Conservation (phyloP, 805 yeast species). For the Starmerella potacharoeniae region DNA sequence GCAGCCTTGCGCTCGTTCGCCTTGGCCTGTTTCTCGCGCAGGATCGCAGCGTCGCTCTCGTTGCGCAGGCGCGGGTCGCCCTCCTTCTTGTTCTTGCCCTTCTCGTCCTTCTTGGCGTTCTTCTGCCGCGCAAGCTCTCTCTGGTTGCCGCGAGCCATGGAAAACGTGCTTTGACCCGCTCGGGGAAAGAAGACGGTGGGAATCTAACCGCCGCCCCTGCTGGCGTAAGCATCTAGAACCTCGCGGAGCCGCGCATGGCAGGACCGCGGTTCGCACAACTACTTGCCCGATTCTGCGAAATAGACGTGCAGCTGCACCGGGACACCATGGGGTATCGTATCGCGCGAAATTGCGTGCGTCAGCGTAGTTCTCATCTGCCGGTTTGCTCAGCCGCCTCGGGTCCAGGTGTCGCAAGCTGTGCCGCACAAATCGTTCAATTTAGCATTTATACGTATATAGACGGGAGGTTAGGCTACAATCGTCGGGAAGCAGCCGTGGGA, state of each 20-base stretch:
- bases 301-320: too few species aligned
- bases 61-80: slow-evolving; percentile 81
- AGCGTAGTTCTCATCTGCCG: too few species aligned
- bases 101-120: slow-evolving; percentile 69
- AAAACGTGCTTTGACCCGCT: background rate
- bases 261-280: too few species aligned
- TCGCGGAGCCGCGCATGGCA: background rate
- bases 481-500: too few species aligned
- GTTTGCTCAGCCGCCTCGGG: too few species aligned
- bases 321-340: too few species aligned
- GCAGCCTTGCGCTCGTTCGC: slow-evolving; percentile 37
- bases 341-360: too few species aligned
- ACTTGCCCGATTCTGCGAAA: too few species aligned
- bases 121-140: slow-evolving; percentile 88
- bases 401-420: too few species aligned
- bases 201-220: background rate
- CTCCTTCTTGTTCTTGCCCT: slow-evolving; percentile 51
- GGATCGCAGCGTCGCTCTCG: slow-evolving; percentile 81
- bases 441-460: too few species aligned
- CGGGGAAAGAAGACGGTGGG: background rate
- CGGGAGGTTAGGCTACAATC: too few species aligned
- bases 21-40: slow-evolving; percentile 78
- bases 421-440: too few species aligned
- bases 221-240: background rate
- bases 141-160: slow-evolving; percentile 96